Percentiles rank a stretch among this genome's conserved stretches.
phyloP scores from a whole-genome alignment of 2,329 filamentous ascomycete genomes.

The Aaosphaeria pasadenensis region DNA sequence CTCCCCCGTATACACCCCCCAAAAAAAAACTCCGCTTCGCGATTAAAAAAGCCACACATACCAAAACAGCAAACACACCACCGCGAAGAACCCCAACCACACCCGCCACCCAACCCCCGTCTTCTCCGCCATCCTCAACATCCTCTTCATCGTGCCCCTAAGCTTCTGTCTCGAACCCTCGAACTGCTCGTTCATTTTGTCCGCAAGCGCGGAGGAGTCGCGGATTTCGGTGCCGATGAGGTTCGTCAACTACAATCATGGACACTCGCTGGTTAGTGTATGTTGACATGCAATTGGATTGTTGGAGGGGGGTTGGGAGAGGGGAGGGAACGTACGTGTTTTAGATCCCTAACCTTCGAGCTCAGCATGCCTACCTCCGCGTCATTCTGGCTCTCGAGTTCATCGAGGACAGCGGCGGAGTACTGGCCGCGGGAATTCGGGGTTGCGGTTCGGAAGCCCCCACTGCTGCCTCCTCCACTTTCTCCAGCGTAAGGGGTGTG shows the following conservation, averaged over 20 bases:
- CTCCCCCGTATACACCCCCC: too few relatives aligned
- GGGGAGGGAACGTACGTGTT: conserved; percentile 67
- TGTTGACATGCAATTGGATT: conserved; percentile 1
- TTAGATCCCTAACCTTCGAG: conserved; percentile 84
- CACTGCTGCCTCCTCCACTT: conserved; percentile 3
- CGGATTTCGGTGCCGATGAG: conserved; percentile 96
- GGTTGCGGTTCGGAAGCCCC: conserved; percentile 40
- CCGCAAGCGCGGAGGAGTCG: conserved; percentile 80
- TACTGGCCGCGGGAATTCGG: conserved; percentile 74
- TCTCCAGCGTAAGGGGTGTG: not conserved
- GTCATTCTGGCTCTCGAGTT: conserved; percentile 95
- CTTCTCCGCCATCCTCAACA: conserved; percentile 91
- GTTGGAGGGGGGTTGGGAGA: not conserved
- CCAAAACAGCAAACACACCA: conserved; percentile 77
- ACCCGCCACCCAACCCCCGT: conserved; percentile 96
- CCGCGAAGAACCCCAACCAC: conserved; percentile 86
- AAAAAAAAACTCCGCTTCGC: not conserved
- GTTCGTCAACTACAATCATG: conserved; percentile 66
- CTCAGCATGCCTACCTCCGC: conserved; percentile 84
- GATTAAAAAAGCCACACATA: conserved; percentile 84
- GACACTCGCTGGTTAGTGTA: not conserved
- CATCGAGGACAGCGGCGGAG: conserved; percentile 84
- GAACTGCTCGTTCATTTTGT: conserved; percentile 95
- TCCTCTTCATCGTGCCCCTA: conserved; percentile 91
- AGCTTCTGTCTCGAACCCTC: conserved; percentile 79